Evolutionary conservation across 805 yeast genomes (phyloP).

Genomic region (Saccharomycopsis babjevae): DNA sequence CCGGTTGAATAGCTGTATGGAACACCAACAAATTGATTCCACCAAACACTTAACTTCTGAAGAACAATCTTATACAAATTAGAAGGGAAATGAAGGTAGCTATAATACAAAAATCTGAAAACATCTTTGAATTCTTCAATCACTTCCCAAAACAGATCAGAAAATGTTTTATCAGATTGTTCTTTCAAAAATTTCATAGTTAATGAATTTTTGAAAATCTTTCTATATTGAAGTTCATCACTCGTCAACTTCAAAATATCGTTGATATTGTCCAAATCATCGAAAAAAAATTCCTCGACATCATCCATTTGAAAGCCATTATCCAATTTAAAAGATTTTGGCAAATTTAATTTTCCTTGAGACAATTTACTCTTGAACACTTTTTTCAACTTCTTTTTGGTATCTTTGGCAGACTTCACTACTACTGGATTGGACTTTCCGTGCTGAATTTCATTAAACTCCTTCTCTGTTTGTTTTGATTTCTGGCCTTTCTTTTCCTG

Average conservation of each 20-base stretch:
- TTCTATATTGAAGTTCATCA: conserved; percentile 6
- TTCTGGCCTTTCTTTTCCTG: not conserved
- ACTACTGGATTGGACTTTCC: conserved; percentile 4
- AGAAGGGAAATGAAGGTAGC: conserved; percentile 16
- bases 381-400: conserved; percentile 8
- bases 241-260: conserved; percentile 17
- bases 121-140: conserved; percentile 17
- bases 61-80: conserved; percentile 8
- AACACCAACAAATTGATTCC: conserved; percentile 16
- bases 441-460: not conserved
- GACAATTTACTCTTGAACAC: conserved; percentile 7
- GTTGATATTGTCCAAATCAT: conserved; percentile 9
- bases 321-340: not conserved
- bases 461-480: not conserved
- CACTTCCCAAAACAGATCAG: conserved; percentile 14
- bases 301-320: not conserved
- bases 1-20: not conserved
- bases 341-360: conserved; percentile 4
- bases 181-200: conserved; percentile 8
- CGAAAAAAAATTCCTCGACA: not conserved
- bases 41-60: conserved; percentile 6
- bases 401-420: conserved; percentile 10
- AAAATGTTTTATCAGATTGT: conserved; percentile 9
- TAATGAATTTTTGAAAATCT: conserved; percentile 11
- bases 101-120: conserved; percentile 10